phyloP scores from a whole-genome alignment of 164 flowering plant genomes.

The Tetracentron sinense region DNA sequence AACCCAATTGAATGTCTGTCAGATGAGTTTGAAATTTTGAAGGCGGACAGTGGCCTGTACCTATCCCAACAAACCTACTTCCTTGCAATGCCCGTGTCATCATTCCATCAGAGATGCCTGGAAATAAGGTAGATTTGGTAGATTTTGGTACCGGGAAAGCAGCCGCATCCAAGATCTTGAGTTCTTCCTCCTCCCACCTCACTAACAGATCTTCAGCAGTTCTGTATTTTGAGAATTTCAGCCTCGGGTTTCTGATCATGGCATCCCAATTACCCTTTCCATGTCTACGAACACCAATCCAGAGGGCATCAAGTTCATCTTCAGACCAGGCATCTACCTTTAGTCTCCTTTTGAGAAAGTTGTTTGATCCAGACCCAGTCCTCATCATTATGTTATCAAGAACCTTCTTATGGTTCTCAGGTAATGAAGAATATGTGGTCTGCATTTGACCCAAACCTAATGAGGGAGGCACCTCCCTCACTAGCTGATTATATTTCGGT shows the following conservation, averaged over 20 bases:
- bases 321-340: slow-evolving; percentile 87
- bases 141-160: slow-evolving; percentile 30
- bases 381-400: slow-evolving; percentile 89
- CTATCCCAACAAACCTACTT: slow-evolving; percentile 38
- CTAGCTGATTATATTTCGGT: slow-evolving; percentile 38
- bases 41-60: slow-evolving; percentile 25
- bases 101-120: slow-evolving; percentile 78
- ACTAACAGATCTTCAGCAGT: slow-evolving; percentile 57
- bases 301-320: slow-evolving; percentile 91
- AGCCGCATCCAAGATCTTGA: slow-evolving; percentile 52
- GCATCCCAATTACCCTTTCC: slow-evolving; percentile 88
- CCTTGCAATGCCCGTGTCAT: slow-evolving; percentile 78
- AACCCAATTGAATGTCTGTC: slow-evolving; percentile 86
- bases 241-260: slow-evolving; percentile 78
- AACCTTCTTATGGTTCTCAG: slow-evolving; percentile 85
- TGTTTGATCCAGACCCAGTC: slow-evolving; percentile 62
- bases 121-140: slow-evolving; percentile 40
- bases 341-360: slow-evolving; percentile 42
- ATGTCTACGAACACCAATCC: slow-evolving; percentile 98
- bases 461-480: slow-evolving; percentile 43
- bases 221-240: slow-evolving; percentile 68
- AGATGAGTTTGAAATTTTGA: slow-evolving; percentile 51
- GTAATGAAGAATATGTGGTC: slow-evolving; percentile 50
- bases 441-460: slow-evolving; percentile 62
- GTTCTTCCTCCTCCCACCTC: slow-evolving; percentile 84